These are phyloP conservation scores for Phycomyces nitens DNA, from an alignment of 192 early-diverging fungal genomes.

Conservation along the genomic window DNA sequence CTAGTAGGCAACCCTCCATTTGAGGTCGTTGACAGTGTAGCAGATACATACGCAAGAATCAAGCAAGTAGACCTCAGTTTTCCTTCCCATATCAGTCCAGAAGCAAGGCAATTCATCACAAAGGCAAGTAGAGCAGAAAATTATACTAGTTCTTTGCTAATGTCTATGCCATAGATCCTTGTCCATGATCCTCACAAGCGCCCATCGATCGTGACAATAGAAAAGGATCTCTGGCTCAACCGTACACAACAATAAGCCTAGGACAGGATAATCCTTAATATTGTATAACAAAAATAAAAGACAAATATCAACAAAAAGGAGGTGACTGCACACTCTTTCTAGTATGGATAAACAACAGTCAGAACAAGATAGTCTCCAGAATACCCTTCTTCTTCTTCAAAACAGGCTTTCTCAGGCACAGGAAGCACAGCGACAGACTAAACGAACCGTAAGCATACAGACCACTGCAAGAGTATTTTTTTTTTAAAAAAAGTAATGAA, in stretches of 20 bases:
- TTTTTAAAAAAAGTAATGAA: background rate
- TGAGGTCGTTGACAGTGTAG: constrained; percentile 47
- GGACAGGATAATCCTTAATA: no score
- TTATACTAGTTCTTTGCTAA: background rate
- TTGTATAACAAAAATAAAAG: no score
- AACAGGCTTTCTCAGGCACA: no score
- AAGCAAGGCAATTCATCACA: constrained; percentile 78
- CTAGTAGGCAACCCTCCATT: constrained; percentile 88
- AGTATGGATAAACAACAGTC: no score
- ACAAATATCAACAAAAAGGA: no score
- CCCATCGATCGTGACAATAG: background rate
- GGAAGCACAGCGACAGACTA: no score
- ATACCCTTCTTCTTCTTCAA: no score
- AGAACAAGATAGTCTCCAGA: no score
- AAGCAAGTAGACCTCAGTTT: constrained; percentile 74
- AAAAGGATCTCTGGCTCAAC: no score
- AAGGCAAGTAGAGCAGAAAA: constrained; percentile 42
- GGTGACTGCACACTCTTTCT: no score
- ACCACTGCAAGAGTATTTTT: background rate
- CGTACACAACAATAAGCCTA: no score
- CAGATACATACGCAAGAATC: constrained; percentile 77
- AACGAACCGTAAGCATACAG: background rate
- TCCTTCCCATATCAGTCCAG: constrained; percentile 67
- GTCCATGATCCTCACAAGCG: background rate
- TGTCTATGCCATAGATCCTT: background rate